phyloP scores from a whole-genome alignment of 192 early-diverging fungal species.

The Gonapodya sp. region DNA sequence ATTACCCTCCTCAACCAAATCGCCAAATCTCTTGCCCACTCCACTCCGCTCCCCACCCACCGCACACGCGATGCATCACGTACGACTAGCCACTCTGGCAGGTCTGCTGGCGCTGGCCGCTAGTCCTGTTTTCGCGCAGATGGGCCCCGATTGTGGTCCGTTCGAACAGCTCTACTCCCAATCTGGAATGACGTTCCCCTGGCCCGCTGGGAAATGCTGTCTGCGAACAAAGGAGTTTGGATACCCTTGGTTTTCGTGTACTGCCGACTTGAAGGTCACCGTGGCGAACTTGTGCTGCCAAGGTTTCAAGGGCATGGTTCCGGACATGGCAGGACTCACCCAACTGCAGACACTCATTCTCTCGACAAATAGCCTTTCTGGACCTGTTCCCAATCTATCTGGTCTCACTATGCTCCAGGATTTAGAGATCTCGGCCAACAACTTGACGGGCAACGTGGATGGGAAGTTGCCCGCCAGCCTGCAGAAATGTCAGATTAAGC shows the following conservation, averaged over 20 bases:
- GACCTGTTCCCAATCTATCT: neutral
- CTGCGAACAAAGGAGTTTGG: neutral
- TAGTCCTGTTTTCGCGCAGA: neutral
- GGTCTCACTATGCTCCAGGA: neutral
- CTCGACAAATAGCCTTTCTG: neutral
- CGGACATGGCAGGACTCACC: neutral
- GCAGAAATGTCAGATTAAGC: neutral
- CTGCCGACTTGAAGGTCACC: neutral
- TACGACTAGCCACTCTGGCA: neutral
- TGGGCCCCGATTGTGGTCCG: neutral
- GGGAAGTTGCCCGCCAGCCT: neutral
- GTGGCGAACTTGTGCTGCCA: neutral
- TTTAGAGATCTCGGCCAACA: neutral
- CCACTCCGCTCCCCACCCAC: neutral
- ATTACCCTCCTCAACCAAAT: no score
- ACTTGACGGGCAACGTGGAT: neutral
- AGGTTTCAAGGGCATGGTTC: neutral
- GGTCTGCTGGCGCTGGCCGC: neutral
- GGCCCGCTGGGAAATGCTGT: neutral
- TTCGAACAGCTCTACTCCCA: neutral
- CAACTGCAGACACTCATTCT: neutral
- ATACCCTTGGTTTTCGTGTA: neutral
- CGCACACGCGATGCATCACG: neutral
- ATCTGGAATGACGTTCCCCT: neutral
- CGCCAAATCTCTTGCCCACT: neutral